phyloP scores from a whole-genome alignment of 1,284 basidiomycete genomes.

The Coriolopsis trogii region DNA sequence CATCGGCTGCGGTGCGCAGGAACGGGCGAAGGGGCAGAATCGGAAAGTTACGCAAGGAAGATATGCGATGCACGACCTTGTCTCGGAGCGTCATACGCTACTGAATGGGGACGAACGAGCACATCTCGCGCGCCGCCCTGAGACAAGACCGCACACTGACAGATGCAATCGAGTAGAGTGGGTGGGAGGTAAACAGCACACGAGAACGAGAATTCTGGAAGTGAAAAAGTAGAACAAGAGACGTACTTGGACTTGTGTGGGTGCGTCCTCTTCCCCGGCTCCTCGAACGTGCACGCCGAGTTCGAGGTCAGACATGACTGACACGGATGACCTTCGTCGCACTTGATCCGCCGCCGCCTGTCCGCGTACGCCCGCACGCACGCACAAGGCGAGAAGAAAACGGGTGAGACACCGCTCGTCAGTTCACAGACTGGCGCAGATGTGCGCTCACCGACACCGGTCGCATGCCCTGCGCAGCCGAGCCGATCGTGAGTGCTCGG shows the following conservation, averaged over 20 bases:
- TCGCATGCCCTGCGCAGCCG: slow-evolving; percentile 67
- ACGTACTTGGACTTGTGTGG: slow-evolving; percentile 83
- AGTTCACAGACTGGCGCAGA: neutral
- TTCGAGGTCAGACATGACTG: slow-evolving; percentile 79
- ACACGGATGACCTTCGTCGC: slow-evolving; percentile 84
- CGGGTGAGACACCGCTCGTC: neutral
- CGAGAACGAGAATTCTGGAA: neutral
- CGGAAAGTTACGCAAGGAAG: neutral
- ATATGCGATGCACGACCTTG: neutral
- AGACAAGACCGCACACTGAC: no score
- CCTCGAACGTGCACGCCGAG: slow-evolving; percentile 81
- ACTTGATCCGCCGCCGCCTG: slow-evolving; percentile 79
- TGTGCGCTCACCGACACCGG: slow-evolving; percentile 74
- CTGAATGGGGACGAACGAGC: no score
- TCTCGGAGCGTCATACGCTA: neutral
- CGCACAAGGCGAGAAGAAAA: slow-evolving; percentile 1
- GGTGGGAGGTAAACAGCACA: neutral
- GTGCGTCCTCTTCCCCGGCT: slow-evolving; percentile 80
- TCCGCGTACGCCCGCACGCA: neutral
- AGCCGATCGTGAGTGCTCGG: neutral
- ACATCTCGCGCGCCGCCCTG: no score
- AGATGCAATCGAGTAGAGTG: neutral
- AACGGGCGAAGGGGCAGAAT: neutral
- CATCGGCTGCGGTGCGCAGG: neutral
- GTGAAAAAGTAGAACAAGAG: neutral